phyloP scores from a whole-genome alignment of 176 grass and related monocot genomes.

The Eragrostis nindensis region DNA sequence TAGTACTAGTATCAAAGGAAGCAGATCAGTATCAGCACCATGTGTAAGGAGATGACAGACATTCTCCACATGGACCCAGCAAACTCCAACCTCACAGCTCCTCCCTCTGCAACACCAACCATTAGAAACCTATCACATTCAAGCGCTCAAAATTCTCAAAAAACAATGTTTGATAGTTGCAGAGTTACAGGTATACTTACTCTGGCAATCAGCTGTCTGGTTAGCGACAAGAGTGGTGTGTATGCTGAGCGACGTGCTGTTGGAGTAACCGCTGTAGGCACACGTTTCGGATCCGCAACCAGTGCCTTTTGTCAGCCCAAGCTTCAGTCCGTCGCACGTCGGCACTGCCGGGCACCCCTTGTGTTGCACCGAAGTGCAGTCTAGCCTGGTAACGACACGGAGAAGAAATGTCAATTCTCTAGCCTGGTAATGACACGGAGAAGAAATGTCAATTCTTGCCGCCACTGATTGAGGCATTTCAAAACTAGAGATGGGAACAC shows the following conservation, averaged over 20 bases:
- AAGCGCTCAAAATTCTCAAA: neutral
- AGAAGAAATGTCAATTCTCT: neutral
- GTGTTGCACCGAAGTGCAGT: conserved; percentile 33
- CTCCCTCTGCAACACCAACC: conserved; percentile 47
- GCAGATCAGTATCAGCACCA: conserved; percentile 51
- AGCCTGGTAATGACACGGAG: conserved; percentile 43
- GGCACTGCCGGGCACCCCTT: conserved; percentile 11
- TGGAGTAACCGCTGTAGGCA: conserved; percentile 61
- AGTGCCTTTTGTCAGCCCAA: conserved; percentile 30
- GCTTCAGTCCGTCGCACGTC: conserved; percentile 30
- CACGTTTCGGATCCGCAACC: conserved; percentile 48
- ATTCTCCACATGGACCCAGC: conserved; percentile 42
- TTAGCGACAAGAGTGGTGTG: conserved; percentile 6
- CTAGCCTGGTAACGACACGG: conserved; percentile 46
- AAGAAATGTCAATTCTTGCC: neutral
- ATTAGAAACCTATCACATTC: conserved; percentile 17
- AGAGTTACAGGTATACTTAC: conserved; percentile 44
- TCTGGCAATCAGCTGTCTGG: conserved; percentile 40
- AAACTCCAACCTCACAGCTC: conserved; percentile 25
- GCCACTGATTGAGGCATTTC: neutral
- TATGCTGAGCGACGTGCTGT: conserved; percentile 40
- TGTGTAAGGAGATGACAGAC: conserved; percentile 42
- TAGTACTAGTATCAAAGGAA: conserved; percentile 45
- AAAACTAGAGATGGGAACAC: neutral
- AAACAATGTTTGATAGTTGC: neutral